Evolutionary conservation across 2,329 filamentous ascomycete genomes (phyloP), one percentile per base, ranked within the genome.

Genomic region (Cordyceps militaris): DNA sequence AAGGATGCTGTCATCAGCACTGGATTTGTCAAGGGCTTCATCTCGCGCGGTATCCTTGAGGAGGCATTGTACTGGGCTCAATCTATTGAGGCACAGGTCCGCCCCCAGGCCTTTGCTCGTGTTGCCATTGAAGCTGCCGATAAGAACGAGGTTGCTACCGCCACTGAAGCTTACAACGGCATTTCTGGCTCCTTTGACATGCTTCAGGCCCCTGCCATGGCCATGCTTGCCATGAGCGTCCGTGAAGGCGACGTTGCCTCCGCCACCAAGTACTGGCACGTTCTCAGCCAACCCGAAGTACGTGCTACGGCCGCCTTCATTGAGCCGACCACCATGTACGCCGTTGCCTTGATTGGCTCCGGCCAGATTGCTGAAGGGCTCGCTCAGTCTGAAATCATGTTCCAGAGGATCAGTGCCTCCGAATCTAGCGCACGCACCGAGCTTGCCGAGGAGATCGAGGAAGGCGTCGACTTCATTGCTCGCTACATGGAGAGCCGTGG

Each of bases 311-410:
- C 79, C 56, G 77, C 84, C 32, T 87, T 95, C 71, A 88, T 96
- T 61, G 91, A 96, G 74, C 89, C 91, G 24, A 88, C 91, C 13
- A 84, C 89, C 58, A 96, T 97, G 91, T 96, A 93, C 67, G 85
- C 89, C 14, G 84, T 96, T 58, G 90, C 91, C 49, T 79, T 97
- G 71, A 88, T 97, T 68, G 88, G 89, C 56, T 90, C 89, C 61
- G 91, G 91, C 43, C 86, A 91, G 66, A 82, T 92, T 50, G 84
- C 87, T n/a, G 89, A 93, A 67, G 94, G 88, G 51, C 74, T 97
- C 59, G 77, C 80, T 13, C 85, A 94, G 69, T 86, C 89, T 10
- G 89, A 94, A 65, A 78, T 85, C 67, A 95, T 96, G 89, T 96
- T 97, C 71, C 79, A 86, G 67, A 86, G 88, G 60, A 91, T 97